Evolutionary conservation across 2,329 filamentous ascomycete genomes (phyloP), one percentile per base, ranked within the genome.

Genomic region (Paraphaeosphaeria minitans): DNA sequence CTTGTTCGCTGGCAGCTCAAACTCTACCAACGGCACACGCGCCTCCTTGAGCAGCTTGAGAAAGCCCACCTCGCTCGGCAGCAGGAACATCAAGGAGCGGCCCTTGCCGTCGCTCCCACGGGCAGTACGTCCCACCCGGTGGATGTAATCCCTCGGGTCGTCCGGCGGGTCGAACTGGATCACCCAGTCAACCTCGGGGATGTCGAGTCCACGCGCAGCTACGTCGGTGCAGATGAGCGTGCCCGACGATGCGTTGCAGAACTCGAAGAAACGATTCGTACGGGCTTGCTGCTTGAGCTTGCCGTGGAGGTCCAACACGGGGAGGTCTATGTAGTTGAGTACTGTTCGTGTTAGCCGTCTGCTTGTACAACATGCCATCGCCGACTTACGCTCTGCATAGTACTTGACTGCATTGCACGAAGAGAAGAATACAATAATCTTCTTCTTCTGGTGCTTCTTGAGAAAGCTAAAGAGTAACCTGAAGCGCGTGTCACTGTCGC

Each of bases 211-310:
- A 82, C 95, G 85, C 3, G 95, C 95, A 47, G 95, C 95, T 63
- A 99, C 95, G 72, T 99, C 95, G 0, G 95, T 99, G 80, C 93
- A 97, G 67, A 99, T 95, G 55, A 99, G 79, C 0, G 91, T 96
- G 24, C 94, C 95, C 65, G 90, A 87, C 65, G 88, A 88, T 19
- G 93, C 89, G 71, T 93, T 93, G 73, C 87, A 89, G 76, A 99
- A 99, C 76, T 98, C 94, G 77, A 98, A 99, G 77, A 99, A 99
- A 0, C 93, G 97, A 75, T 96, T 96, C 24, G 95, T 99, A n/a
- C 95, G 91, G 78, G 97, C 97, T 79, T 97, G 93, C 79, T 99
- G 95, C 80, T 99, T 99, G 80, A 97, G 92, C 80, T 99, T 97
- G 35, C 76, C 95, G 77, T 96, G 92, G 8, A 96, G 83, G 67